A percentile compares a stretch with the other conserved stretches of the same genome.
phyloP scores from a whole-genome alignment of 345 rosid species.

The Eucalyptus tenuipes region DNA sequence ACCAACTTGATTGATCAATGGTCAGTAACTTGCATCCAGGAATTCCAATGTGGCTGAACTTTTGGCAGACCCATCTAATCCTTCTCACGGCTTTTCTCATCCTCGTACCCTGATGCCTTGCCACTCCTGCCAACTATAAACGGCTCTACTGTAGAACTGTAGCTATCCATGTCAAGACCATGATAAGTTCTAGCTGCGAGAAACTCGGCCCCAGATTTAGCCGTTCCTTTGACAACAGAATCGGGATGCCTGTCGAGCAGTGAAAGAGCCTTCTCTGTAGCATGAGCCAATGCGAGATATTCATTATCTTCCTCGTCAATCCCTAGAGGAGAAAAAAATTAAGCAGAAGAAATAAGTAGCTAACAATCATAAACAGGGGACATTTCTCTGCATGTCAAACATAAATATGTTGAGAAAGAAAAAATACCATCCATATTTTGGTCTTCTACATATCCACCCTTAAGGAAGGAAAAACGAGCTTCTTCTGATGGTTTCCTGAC shows the following conservation, averaged over 20 bases:
- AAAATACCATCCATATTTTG: constrained; percentile 25
- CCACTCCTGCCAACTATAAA: constrained; percentile 69
- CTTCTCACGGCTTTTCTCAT: constrained; percentile 17
- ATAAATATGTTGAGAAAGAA: neutral
- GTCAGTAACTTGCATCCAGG: neutral
- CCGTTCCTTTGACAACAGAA: constrained; percentile 32
- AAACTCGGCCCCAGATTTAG: constrained; percentile 77
- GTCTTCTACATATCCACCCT: constrained; percentile 78
- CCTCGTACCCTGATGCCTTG: constrained; percentile 48
- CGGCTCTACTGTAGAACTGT: constrained; percentile 36
- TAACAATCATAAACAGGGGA: neutral
- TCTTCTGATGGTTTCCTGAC: constrained; percentile 39
- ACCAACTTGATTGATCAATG: neutral
- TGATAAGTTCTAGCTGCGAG: constrained; percentile 57
- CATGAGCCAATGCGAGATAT: constrained; percentile 43
- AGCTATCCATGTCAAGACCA: constrained; percentile 48
- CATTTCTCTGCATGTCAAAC: neutral
- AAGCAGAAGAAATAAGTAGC: neutral
- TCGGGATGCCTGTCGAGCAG: constrained; percentile 28
- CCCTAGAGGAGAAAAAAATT: constrained; percentile 10
- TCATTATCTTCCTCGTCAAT: constrained; percentile 15
- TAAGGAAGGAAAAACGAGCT: constrained; percentile 79
- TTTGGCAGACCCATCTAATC: neutral
- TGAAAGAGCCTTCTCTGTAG: constrained; percentile 56
- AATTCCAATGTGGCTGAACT: neutral